These are phyloP conservation scores for Fusarium sacchari DNA, from an alignment of 2,329 filamentous ascomycete genomes.

Conservation along the genomic window DNA sequence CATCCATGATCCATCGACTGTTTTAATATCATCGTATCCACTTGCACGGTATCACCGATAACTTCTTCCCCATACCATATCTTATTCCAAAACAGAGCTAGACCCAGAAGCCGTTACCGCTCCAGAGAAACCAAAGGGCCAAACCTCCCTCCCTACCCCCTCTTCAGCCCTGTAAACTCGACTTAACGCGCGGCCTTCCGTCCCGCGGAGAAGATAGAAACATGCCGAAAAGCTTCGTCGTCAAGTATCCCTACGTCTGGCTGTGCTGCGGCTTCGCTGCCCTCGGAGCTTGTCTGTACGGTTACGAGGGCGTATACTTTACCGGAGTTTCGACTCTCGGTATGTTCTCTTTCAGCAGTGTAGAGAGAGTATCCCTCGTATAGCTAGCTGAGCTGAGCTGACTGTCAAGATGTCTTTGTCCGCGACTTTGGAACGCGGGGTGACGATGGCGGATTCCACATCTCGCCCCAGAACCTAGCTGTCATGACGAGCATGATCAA, in stretches of 20 bases:
- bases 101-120: background rate
- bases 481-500: slow-evolving; percentile 53
- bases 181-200: slow-evolving; percentile 1
- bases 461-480: slow-evolving; percentile 37
- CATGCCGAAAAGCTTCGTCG: slow-evolving; percentile 20
- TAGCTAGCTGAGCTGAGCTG: background rate
- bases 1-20: background rate
- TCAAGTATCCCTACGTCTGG: slow-evolving; percentile 46
- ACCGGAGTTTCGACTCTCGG: slow-evolving; percentile 48
- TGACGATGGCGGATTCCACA: slow-evolving; percentile 44
- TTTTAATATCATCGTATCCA: background rate
- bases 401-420: slow-evolving; percentile 45
- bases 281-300: slow-evolving; percentile 51
- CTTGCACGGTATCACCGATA: background rate
- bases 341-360: slow-evolving; percentile 19
- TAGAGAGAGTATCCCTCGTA: background rate
- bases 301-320: slow-evolving; percentile 51
- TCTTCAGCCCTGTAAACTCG: slow-evolving; percentile 20
- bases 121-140: background rate
- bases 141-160: background rate
- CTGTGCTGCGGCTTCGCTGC: slow-evolving; percentile 50
- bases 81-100: slow-evolving; percentile 6
- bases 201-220: background rate
- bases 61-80: background rate
- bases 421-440: slow-evolving; percentile 46